Percentiles rank a stretch among this genome's conserved stretches.
phyloP scores from a whole-genome alignment of 2,329 filamentous ascomycete species.

The Trichoderma endophyticum region DNA sequence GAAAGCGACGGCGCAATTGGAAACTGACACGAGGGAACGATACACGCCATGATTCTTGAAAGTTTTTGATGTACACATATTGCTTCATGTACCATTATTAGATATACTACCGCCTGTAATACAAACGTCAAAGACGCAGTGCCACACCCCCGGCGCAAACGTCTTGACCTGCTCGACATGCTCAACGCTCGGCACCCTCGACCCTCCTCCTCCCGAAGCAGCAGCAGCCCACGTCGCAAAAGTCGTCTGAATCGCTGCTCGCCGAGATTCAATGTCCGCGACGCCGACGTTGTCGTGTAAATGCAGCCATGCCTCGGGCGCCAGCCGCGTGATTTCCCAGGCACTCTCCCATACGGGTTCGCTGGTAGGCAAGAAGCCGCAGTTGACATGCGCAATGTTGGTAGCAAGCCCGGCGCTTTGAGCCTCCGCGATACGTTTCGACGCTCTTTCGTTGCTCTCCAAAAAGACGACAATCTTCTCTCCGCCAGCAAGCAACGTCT shows the following conservation, averaged over 20 bases:
- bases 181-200: slow-evolving; percentile 38
- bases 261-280: slow-evolving; percentile 47
- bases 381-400: slow-evolving; percentile 58
- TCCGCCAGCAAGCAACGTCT: slow-evolving; percentile 39
- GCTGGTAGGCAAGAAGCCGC: slow-evolving; percentile 60
- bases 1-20: neutral
- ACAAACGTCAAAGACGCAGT: slow-evolving; percentile 65
- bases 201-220: slow-evolving; percentile 17
- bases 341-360: slow-evolving; percentile 51
- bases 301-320: slow-evolving; percentile 54
- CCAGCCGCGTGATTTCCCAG: slow-evolving; percentile 41
- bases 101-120: slow-evolving; percentile 34
- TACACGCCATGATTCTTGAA: neutral
- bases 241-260: slow-evolving; percentile 46
- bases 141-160: slow-evolving; percentile 66
- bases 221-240: slow-evolving; percentile 38
- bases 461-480: slow-evolving; percentile 64
- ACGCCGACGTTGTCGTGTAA: slow-evolving; percentile 64
- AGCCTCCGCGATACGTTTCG: slow-evolving; percentile 38
- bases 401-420: slow-evolving; percentile 32
- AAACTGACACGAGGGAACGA: neutral
- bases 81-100: slow-evolving; percentile 24
- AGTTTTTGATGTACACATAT: neutral
- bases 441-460: slow-evolving; percentile 62
- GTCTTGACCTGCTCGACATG: slow-evolving; percentile 67